phyloP scores from a whole-genome alignment of 306 rosid species.

The Crotalaria pallida region DNA sequence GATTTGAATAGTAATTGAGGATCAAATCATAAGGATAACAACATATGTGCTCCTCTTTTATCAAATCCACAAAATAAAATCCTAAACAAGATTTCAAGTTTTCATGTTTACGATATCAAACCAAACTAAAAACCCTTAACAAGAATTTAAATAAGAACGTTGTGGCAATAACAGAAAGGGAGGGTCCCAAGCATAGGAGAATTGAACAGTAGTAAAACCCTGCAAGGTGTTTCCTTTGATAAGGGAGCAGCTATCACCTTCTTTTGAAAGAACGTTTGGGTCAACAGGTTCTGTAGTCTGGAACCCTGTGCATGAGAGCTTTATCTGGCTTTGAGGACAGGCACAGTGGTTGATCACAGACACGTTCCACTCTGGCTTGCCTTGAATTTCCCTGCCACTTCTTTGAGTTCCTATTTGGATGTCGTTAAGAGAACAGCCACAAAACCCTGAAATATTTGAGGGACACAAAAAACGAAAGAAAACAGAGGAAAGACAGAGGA shows the following conservation, averaged over 20 bases:
- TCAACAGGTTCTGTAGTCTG: slow-evolving; percentile 25
- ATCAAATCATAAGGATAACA: too few species aligned
- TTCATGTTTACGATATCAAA: too few species aligned
- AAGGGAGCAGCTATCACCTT: slow-evolving; percentile 28
- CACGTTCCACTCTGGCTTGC: slow-evolving; percentile 57
- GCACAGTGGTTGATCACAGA: slow-evolving; percentile 45
- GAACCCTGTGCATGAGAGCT: slow-evolving; percentile 36
- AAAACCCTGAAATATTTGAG: slow-evolving; percentile 30
- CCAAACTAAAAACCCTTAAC: not conserved
- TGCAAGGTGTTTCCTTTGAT: slow-evolving; percentile 32
- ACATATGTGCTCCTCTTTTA: too few species aligned
- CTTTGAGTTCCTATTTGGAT: slow-evolving; percentile 39
- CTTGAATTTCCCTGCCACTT: slow-evolving; percentile 37
- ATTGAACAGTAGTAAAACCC: slow-evolving; percentile 15
- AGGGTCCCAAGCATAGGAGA: slow-evolving; percentile 64
- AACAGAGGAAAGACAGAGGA: not conserved
- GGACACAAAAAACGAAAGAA: not conserved
- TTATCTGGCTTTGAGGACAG: slow-evolving; percentile 32
- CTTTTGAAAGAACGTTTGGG: slow-evolving; percentile 21
- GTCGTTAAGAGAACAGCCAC: slow-evolving; percentile 39
- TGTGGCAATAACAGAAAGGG: slow-evolving; percentile 39
- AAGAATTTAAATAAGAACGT: slow-evolving; percentile 22
- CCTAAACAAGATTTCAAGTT: too few species aligned
- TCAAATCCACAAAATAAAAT: too few species aligned
- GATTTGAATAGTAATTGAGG: too few species aligned